These are phyloP conservation scores for Pestalotiopsis fici DNA, from an alignment of 2,329 filamentous ascomycete species.

Conservation along the genomic window DNA sequence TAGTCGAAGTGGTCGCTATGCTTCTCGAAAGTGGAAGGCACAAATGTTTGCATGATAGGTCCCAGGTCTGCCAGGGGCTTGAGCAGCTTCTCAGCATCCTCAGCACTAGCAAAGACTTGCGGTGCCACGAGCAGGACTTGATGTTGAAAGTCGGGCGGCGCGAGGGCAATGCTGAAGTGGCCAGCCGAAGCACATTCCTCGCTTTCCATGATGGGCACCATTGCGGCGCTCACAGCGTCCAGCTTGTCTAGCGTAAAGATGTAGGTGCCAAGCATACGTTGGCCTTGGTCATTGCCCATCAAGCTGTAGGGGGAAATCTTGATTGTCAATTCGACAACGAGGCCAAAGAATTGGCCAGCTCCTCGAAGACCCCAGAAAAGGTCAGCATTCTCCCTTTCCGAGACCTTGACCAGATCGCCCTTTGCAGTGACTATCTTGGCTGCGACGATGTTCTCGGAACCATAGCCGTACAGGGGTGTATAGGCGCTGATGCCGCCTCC, in stretches of 20 bases:
- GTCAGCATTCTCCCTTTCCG: constrained; percentile 19
- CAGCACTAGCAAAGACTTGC: constrained; percentile 15
- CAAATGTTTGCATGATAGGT: constrained; percentile 16
- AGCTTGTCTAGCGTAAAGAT: constrained; percentile 26
- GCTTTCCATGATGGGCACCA: constrained; percentile 17
- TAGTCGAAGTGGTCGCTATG: constrained; percentile 18
- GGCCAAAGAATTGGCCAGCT: constrained; percentile 31
- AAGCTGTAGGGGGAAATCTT: constrained; percentile 18
- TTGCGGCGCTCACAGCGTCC: constrained; percentile 21
- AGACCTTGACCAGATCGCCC: constrained; percentile 18
- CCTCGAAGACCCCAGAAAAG: constrained; percentile 32
- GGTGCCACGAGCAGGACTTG: constrained; percentile 14
- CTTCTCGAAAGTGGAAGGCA: constrained; percentile 20
- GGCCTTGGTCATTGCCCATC: constrained; percentile 19
- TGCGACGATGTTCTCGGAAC: constrained; percentile 19
- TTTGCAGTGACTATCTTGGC: constrained; percentile 26
- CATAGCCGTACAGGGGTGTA: constrained; percentile 17
- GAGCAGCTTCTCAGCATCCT: constrained; percentile 17
- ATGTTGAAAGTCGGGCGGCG: constrained; percentile 19
- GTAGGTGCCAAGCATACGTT: constrained; percentile 24
- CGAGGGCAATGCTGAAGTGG: constrained; percentile 16
- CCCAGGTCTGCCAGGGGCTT: constrained; percentile 18
- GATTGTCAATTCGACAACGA: constrained; percentile 27
- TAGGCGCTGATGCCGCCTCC: constrained; percentile 13
- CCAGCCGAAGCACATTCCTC: constrained; percentile 17